Percentiles rank a stretch among this genome's conserved stretches.
These are phyloP conservation scores for Pseudogymnoascus sp. DNA, from an alignment of 2,329 filamentous ascomycete species.

Conservation along the genomic window DNA sequence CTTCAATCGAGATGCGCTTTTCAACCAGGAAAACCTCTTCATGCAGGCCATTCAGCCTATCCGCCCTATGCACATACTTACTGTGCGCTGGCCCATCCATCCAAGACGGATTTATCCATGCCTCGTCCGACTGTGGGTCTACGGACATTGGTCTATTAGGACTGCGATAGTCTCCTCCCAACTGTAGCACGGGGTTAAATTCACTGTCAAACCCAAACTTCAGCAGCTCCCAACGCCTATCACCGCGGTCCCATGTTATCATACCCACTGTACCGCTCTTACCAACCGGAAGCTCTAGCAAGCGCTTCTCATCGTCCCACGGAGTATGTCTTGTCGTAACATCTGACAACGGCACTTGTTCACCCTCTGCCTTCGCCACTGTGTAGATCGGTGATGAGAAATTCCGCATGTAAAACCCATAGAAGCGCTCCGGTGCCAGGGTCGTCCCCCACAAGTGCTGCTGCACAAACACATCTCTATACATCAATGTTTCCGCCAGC, in stretches of 20 bases:
- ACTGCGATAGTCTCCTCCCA: not conserved
- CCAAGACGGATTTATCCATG: not conserved
- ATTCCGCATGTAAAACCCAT: not conserved
- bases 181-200: constrained; percentile 14
- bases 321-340: not conserved
- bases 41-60: constrained; percentile 8
- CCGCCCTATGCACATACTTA: not conserved
- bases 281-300: constrained; percentile 13
- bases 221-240: not conserved
- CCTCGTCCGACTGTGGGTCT: not conserved
- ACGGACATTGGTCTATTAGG: not conserved
- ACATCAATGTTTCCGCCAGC: not conserved
- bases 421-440: not conserved
- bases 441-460: not conserved
- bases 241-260: constrained; percentile 9
- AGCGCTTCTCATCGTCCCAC: constrained; percentile 13
- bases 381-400: not conserved
- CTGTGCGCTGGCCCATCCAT: not conserved
- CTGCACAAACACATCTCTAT: not conserved
- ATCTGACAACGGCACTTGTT: not conserved
- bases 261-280: constrained; percentile 12
- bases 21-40: not conserved
- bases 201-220: constrained; percentile 15
- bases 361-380: not conserved
- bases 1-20: constrained; percentile 10